Evolutionary conservation across 768 basidiomycete species (phyloP), one percentile per base, ranked within the genome.

Genomic region (Thelephora aurantiotincta): DNA sequence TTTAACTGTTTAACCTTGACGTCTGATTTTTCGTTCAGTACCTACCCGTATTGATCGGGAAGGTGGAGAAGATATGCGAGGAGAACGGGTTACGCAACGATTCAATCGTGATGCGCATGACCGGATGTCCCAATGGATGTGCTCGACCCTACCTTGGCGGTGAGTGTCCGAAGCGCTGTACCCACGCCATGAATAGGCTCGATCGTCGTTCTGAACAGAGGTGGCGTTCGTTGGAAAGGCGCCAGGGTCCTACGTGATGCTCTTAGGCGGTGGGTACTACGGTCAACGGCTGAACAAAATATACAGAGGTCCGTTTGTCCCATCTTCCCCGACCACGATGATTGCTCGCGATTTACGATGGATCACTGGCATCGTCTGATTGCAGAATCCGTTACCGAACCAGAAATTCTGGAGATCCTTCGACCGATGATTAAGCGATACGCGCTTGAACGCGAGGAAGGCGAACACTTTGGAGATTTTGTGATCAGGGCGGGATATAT

Each of bases 41-140:
- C 63, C 70, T 99, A 11, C 96, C 94, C 13, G 57, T 97, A 12
- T 78, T 98, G 35, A 72, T 98, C 49, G 82, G 89, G 65, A 97
- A 97, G 66, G 83, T 98, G 14, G 94, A 99, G 68, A 79, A 80
- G 65, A 83, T 97, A 5, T 88, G 86, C 58, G 96, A 98, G 62
- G 87, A 92, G 61, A 84, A 80, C 55, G 94, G 94, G 16, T 69
- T 98, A 36, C 74, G 94, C 42, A 82, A 96, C 60, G 94, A 99
- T 64, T 80, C 85, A 2, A 94, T 98, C 54, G 79, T 97, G 51
- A 97, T 99, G 94, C 78, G 94, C 46, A 97, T 98, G 93, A 97
- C 93, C 13, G 94, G 94, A 44, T 97, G 93, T 55, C 89, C 89
- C 2, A 92, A 91, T 57, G 90, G 89, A 34, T 92, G 92, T 61